These are phyloP conservation scores for Ophiostoma populinum DNA, from an alignment of 2,329 filamentous ascomycete genomes.

Conservation along the genomic window DNA sequence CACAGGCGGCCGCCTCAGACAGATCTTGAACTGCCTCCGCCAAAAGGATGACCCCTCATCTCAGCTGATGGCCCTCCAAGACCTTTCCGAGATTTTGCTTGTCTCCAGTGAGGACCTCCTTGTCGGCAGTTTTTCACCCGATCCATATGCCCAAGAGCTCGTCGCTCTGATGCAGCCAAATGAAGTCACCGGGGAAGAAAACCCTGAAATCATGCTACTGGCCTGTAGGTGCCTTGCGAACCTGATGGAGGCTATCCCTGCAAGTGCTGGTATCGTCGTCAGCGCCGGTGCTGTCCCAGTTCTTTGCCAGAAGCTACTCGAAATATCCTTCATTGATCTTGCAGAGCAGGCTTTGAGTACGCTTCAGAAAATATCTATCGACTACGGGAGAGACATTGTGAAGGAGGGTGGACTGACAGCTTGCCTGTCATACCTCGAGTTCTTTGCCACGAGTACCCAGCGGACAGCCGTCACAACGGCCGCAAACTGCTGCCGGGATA, in stretches of 20 bases:
- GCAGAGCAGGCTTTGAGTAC: constrained; percentile 95
- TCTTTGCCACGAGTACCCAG: constrained; percentile 94
- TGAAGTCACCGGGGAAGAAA: constrained; percentile 67
- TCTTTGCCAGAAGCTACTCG: constrained; percentile 82
- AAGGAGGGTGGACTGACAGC: constrained; percentile 88
- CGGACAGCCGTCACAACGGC: constrained; percentile 92
- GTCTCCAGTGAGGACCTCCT: constrained; percentile 95
- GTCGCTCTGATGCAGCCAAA: constrained; percentile 82
- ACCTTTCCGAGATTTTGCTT: constrained; percentile 80
- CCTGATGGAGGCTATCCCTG: constrained; percentile 88
- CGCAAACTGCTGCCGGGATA: constrained; percentile 94
- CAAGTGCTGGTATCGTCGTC: constrained; percentile 86
- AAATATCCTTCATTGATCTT: constrained; percentile 93
- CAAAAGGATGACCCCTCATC: constrained; percentile 73
- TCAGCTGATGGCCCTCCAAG: constrained; percentile 82
- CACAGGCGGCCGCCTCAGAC: constrained; percentile 60
- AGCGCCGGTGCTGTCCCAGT: constrained; percentile 95
- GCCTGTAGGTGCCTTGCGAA: constrained; percentile 93
- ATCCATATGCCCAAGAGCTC: constrained; percentile 88
- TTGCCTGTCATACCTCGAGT: constrained; percentile 91
- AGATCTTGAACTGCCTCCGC: constrained; percentile 57
- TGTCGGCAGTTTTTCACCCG: constrained; percentile 84
- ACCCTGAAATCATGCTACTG: constrained; percentile 91
- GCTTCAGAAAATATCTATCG: constrained; percentile 89
- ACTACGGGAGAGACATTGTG: constrained; percentile 89